Base-by-base conservation (phyloP, 345 rosid species). In the Euphorbia tirucalli region DNA sequence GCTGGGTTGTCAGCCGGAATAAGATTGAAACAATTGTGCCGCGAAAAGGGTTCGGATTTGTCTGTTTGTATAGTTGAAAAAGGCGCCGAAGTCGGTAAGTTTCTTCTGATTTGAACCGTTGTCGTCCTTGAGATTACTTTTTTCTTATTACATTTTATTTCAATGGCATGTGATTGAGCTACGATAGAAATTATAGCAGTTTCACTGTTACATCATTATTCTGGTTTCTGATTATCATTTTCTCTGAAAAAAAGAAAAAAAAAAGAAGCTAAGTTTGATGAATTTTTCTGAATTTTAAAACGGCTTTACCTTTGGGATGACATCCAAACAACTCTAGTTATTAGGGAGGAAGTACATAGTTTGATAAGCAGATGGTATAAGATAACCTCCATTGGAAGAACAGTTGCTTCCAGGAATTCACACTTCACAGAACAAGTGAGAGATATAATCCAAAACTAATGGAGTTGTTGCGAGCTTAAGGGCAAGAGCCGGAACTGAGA, bases 1-100 rank as follows among this genome's bases (percentile, higher is more conserved):
- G 98, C 98, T n/a, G 98, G 98, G 21, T 73, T 94, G 72, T 89
- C 98, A 0, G 93, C 98, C 39, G 97, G 91, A 8, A 89, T 94
- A 79, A 83, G 95, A 74, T 84, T 94, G 80, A 93, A 92, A 78
- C 98, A 92, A 18, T 61, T 94, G 62, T 94, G 90, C 75, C 82
- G 57, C 28, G 93, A 90, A 76, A 89, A 85, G 80, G 86, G 89
- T 68, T 70, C 62, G 71, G 95, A 89, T 85, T 79, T 94, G n/a
- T 92, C 98, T 0, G 95, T 94, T 18, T 94, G 97, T 75, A 90
- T 94, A 32, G 97, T 94, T 72, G 98, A 94, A 83, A 94, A 94
- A 87, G 98, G 92, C 64, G 87, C 97, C 32, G 93, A 92, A 91
- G 88, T 94, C 0, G 98, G 97, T 52, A 87, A 78, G 9, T 89